Percentiles rank a stretch among this genome's conserved stretches.
Evolutionary conservation across 2,329 filamentous ascomycete species (phyloP).

Genomic region (Botrytis hyacinthi): DNA sequence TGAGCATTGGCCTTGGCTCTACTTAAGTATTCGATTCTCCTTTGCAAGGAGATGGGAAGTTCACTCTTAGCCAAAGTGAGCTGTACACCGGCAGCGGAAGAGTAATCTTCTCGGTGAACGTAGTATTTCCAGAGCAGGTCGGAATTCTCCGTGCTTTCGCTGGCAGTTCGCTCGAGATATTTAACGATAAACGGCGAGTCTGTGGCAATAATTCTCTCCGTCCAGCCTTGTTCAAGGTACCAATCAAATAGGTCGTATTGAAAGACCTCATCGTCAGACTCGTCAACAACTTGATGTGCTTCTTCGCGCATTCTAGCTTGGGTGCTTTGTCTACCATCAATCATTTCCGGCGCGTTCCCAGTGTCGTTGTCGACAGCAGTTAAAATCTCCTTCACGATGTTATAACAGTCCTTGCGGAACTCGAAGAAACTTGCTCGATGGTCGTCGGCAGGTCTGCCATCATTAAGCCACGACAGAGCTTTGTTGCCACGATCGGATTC

Average conservation of each 20-base stretch:
- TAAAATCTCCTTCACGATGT: constrained; percentile 81
- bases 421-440: constrained; percentile 58
- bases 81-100: constrained; percentile 85
- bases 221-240: constrained; percentile 85
- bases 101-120: constrained; percentile 77
- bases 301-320: constrained; percentile 78
- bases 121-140: constrained; percentile 94
- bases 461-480: constrained; percentile 82
- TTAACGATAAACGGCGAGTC: constrained; percentile 82
- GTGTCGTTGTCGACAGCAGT: constrained; percentile 71
- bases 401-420: constrained; percentile 75
- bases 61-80: constrained; percentile 78
- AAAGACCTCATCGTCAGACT: constrained; percentile 88
- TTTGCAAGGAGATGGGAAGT: constrained; percentile 75
- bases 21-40: constrained; percentile 84
- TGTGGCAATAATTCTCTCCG: constrained; percentile 79
- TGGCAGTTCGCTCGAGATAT: constrained; percentile 77
- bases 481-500: constrained; percentile 85
- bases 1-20: constrained; percentile 90
- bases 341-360: constrained; percentile 64
- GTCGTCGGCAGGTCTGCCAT: constrained; percentile 72
- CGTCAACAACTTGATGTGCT: constrained; percentile 86
- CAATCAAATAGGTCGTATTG: constrained; percentile 96
- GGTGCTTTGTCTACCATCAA: constrained; percentile 76
- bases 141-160: constrained; percentile 71